Evolutionary conservation across 169 alveolate species (phyloP), one percentile per base, ranked within the genome.

Genomic region (Plasmodium sp.): DNA sequence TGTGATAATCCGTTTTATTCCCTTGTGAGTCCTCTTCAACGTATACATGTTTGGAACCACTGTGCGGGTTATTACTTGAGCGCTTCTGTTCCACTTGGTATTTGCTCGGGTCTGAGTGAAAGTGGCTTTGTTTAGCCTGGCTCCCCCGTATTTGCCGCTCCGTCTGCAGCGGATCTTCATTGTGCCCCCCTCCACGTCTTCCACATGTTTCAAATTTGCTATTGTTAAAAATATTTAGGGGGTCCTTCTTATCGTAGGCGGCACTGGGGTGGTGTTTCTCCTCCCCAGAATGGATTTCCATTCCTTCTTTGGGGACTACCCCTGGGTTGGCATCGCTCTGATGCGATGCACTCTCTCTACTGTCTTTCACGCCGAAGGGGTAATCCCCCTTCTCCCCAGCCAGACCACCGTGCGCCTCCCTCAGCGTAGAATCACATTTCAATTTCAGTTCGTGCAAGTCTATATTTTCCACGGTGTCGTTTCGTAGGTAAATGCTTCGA

Each of bases 401-500:
- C n/a, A 71, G 71, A 36, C 33, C 67, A 12, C 5, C 3, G 7
- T 22, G 48, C 14, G 67, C 54, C 16, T 51, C 58, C 45, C 43
- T 75, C 45, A 58, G 7, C 3, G 5, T 1, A 14, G 71, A 27
- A 3, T 1, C 45, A 39, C 77, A 79, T 10, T 86, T 79, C 12
- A 31, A 18, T 4, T 34, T 14, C 54, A 86, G 3, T 54, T 27
- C 48, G 56, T 86, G 80, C 84, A 90, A 62, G 33, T 90, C 92
- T 6, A 90, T 43, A 80, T 90, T 90, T 90, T 90, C 94, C 18
- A 90, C 54, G 6, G 94, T 90, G 0, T 81, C 77, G 18, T 90
- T 90, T 45, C 94, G 72, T 33, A 90, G 41, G 80, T 80, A 90
- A 62, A 90, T 90, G 18, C 74, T 90, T 48, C 83, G 94, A 43